Evolutionary conservation across 805 yeast species (phyloP).

Genomic region (Clavispora carvajalis): DNA sequence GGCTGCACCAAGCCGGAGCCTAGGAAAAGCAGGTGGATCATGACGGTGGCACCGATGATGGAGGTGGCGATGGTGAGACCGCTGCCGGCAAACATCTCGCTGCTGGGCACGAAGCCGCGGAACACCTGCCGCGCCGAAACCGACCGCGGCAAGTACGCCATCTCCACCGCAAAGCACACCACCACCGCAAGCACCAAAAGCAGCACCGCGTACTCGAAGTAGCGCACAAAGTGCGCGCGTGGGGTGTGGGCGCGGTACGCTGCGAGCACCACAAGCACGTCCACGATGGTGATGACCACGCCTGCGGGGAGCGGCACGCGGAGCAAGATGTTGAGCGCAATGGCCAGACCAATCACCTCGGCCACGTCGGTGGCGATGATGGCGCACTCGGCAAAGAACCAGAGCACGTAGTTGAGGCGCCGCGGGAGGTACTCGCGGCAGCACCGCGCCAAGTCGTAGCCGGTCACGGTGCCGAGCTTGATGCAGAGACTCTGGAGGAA

Average conservation of each 20-base stretch:
- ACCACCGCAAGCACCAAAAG: slow-evolving; percentile 38
- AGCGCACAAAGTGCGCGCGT: slow-evolving; percentile 27
- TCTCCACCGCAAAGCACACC: slow-evolving; percentile 42
- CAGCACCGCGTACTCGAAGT: slow-evolving; percentile 41
- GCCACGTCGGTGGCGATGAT: slow-evolving; percentile 51
- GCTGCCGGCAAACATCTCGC: slow-evolving; percentile 35
- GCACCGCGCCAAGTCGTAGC: slow-evolving; percentile 42
- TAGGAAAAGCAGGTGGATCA: slow-evolving; percentile 47
- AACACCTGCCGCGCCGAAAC: slow-evolving; percentile 28
- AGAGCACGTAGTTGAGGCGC: slow-evolving; percentile 33
- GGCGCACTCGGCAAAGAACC: slow-evolving; percentile 44
- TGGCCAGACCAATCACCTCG: slow-evolving; percentile 49
- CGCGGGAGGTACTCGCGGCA: slow-evolving; percentile 37
- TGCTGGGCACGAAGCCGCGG: slow-evolving; percentile 42
- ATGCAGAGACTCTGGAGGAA: slow-evolving; percentile 42
- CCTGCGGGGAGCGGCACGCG: slow-evolving; percentile 47
- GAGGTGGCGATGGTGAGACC: slow-evolving; percentile 46
- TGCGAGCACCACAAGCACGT: slow-evolving; percentile 42
- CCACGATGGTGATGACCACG: slow-evolving; percentile 39
- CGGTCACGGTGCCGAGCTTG: slow-evolving; percentile 46
- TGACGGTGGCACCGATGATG: slow-evolving; percentile 46
- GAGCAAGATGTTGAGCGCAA: slow-evolving; percentile 42
- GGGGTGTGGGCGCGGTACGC: slow-evolving; percentile 43
- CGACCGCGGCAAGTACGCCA: slow-evolving; percentile 29
- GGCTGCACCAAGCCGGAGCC: slow-evolving; percentile 49